Evolutionary conservation across 2,329 filamentous ascomycete species (phyloP).

Genomic region (Colletotrichum tropicale): DNA sequence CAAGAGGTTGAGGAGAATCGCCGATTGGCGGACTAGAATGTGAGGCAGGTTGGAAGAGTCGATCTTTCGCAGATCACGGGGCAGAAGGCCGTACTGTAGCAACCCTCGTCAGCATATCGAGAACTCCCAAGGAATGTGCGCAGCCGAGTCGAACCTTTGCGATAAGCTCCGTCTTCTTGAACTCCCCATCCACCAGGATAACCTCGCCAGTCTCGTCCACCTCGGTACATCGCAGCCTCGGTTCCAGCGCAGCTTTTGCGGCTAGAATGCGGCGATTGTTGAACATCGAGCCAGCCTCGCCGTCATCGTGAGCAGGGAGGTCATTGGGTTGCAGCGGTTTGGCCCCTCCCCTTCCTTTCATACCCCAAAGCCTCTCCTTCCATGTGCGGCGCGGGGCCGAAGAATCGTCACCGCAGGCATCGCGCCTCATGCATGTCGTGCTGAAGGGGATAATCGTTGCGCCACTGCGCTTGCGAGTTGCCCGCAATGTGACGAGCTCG

Average conservation of each 20-base stretch:
- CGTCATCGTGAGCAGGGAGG: conserved; percentile 63
- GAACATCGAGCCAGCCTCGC: conserved; percentile 67
- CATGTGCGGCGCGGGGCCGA: conserved; percentile 39
- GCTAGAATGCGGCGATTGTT: conserved; percentile 72
- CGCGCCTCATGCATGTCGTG: conserved; percentile 29
- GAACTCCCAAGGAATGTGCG: background rate
- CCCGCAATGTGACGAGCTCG: conserved; percentile 18
- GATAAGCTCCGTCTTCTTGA: conserved; percentile 96
- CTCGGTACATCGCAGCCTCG: conserved; percentile 90
- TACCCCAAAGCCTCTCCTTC: conserved; percentile 55
- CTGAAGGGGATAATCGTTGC: conserved; percentile 26
- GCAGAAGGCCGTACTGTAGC: conserved; percentile 82
- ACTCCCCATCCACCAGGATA: conserved; percentile 91
- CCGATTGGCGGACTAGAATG: conserved; percentile 90
- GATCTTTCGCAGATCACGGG: conserved; percentile 95
- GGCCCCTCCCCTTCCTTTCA: conserved; percentile 36
- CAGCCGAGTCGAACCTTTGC: conserved; percentile 69
- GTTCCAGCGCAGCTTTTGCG: conserved; percentile 81
- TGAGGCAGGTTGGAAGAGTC: conserved; percentile 95
- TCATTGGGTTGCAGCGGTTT: conserved; percentile 60
- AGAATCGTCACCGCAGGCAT: conserved; percentile 27
- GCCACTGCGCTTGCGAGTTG: background rate
- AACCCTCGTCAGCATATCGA: background rate
- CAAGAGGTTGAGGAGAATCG: conserved; percentile 94
- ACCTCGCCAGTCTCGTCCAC: conserved; percentile 92